phyloP scores from a whole-genome alignment of 192 early-diverging fungal species.

The Entomortierella beljakovae region DNA sequence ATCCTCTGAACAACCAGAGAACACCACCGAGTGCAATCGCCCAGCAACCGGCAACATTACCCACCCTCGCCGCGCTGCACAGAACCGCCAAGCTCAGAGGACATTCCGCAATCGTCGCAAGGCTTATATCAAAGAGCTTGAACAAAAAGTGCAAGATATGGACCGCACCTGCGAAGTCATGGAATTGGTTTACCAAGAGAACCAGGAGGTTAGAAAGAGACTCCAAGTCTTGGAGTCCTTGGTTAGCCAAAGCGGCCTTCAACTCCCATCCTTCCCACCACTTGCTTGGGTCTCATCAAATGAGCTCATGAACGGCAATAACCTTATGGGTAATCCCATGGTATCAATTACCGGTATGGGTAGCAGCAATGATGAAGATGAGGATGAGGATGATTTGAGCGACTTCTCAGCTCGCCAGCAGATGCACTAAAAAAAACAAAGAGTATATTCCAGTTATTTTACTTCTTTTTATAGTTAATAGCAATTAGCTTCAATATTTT shows the following conservation, averaged over 20 bases:
- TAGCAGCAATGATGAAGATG: constrained; percentile 41
- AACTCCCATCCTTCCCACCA: constrained; percentile 24
- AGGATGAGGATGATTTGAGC: constrained; percentile 48
- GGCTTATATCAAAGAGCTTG: constrained; percentile 84
- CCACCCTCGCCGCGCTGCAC: constrained; percentile 81
- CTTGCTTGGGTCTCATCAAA: constrained; percentile 6
- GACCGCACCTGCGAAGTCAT: constrained; percentile 56
- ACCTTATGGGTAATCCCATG: background rate
- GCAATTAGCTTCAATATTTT: no score
- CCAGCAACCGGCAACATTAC: constrained; percentile 35
- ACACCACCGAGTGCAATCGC: background rate
- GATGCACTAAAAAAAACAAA: background rate
- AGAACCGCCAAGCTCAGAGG: constrained; percentile 91
- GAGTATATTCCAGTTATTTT: background rate
- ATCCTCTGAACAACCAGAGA: constrained; percentile 24
- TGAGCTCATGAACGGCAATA: constrained; percentile 1
- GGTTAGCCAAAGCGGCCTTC: constrained; percentile 19
- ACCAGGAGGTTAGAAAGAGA: constrained; percentile 48
- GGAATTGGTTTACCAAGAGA: constrained; percentile 55
- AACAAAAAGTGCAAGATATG: constrained; percentile 78
- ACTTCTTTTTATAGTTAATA: background rate
- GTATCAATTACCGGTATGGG: constrained; percentile 5
- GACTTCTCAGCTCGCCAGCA: constrained; percentile 9
- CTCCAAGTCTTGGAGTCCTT: constrained; percentile 36
- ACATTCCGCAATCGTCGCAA: constrained; percentile 91